Base-by-base conservation (phyloP, 106 monocot genomes). In the Phalaenopsis equestris region DNA sequence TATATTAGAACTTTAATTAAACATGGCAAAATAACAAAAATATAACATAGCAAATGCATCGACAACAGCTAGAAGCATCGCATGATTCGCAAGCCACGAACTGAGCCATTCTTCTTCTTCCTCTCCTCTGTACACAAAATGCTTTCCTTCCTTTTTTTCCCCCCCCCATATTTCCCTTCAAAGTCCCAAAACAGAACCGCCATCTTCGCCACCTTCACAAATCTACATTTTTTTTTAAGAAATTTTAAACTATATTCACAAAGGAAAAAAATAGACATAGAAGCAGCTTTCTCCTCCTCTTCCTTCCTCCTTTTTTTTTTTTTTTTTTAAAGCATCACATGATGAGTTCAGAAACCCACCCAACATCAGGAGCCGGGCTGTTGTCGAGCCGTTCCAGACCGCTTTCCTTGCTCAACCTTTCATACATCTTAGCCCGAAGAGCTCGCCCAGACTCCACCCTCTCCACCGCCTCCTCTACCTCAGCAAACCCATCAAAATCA, bases 371-470 rank as follows among this genome's bases (percentile, higher is more conserved):
- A n/a, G 56, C 42, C 19, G 77, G 46, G 58, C 36, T 10, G 9
- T 55, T 56, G 6, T 74, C 86, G 23, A 77, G 5, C 23, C 39
- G 76, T 14, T 80, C 85, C 48, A 93, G 16, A 7, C 76, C 81
- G 70, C 78, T 83, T 56, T 96, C 93, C 87, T 84, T 86, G 78
- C 96, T 90, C 1, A 96, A 76, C 81, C 85, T 85, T 80, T 91
- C 88, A 18, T 87, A 90, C 81, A 93, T 84, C 88, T 93, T 96
- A 9, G 80, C 90, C 64, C 96, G 85, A 79, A 93, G 79, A 3
- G 90, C 93, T 72, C 96, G 85, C 38, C 96, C 96, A 0, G 91
- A 90, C 81, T 96, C 96, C 46, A 96, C 95, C 78, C 90, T 81
- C 75, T 90, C 84, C 8, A 82, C 82, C 0, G 85, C 86, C 75